A percentile compares a stretch with the other conserved stretches of the same genome.
Evolutionary conservation across 108 stramenopile species (phyloP).

Genomic region (Chaetoceros muelleri): DNA sequence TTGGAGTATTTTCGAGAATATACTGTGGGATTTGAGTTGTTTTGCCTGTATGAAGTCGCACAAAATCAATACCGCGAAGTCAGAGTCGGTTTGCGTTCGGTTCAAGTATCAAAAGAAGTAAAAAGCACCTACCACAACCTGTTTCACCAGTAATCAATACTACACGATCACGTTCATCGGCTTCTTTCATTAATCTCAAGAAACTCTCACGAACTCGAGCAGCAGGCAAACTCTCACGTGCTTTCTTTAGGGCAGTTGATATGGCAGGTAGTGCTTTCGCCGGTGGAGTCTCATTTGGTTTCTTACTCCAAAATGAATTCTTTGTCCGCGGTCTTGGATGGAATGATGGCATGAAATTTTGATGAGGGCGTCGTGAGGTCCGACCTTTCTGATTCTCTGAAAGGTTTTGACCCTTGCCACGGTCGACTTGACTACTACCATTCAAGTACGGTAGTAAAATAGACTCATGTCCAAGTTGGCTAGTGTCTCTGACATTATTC

Average conservation of each 20-base stretch:
- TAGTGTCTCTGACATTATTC: slow-evolving; percentile 11
- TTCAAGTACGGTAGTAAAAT: background rate
- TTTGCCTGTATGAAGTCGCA: slow-evolving; percentile 18
- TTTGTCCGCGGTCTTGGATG: slow-evolving; percentile 31
- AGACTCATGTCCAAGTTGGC: slow-evolving; percentile 7
- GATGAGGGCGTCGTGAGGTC: background rate
- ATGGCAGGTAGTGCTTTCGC: slow-evolving; percentile 52
- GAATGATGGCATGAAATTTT: background rate
- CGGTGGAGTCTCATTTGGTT: slow-evolving; percentile 41
- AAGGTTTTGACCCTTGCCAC: slow-evolving; percentile 1
- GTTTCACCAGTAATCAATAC: slow-evolving; percentile 80
- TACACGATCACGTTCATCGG: slow-evolving; percentile 44
- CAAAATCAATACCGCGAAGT: background rate
- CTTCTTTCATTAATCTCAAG: slow-evolving; percentile 30
- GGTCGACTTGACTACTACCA: background rate
- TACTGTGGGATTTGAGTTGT: slow-evolving; percentile 92
- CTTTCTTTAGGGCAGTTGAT: slow-evolving; percentile 16
- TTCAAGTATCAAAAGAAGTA: background rate
- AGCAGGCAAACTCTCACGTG: slow-evolving; percentile 63
- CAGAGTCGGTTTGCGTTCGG: background rate
- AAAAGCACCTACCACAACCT: slow-evolving; percentile 37
- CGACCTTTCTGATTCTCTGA: background rate
- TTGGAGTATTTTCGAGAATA: slow-evolving; percentile 75
- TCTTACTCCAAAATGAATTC: slow-evolving; percentile 51
- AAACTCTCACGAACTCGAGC: slow-evolving; percentile 50